Conservation (phyloP, 2,329 filamentous ascomycete species). For the Cryphonectria parasitica region DNA sequence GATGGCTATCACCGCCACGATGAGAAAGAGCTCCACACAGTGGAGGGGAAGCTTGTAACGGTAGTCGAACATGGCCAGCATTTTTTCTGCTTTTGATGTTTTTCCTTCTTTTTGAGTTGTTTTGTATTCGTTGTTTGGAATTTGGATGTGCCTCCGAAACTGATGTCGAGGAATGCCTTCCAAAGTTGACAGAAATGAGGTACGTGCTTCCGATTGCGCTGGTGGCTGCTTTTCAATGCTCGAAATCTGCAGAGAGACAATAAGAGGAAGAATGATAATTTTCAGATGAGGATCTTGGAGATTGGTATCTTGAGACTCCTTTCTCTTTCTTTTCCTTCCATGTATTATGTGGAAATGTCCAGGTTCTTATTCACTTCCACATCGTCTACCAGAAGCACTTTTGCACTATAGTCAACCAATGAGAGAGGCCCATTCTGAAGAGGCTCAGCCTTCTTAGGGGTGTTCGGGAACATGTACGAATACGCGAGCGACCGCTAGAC, state of each 20-base stretch:
- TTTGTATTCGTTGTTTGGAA: neutral
- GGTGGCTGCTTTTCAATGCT: neutral
- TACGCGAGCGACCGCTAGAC: neutral
- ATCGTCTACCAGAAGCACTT: neutral
- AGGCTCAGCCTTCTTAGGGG: neutral
- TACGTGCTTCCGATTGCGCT: neutral
- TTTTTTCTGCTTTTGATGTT: neutral
- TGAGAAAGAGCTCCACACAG: constrained; percentile 19
- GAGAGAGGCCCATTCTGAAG: neutral
- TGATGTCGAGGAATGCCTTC: neutral
- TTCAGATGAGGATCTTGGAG: neutral
- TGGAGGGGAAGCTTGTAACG: constrained; percentile 27
- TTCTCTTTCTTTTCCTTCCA: neutral
- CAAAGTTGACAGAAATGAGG: neutral
- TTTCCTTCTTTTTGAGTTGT: neutral
- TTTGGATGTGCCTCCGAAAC: neutral
- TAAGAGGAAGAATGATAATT: neutral
- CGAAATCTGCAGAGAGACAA: neutral
- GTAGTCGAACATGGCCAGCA: constrained; percentile 11
- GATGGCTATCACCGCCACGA: constrained; percentile 24
- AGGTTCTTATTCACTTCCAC: neutral
- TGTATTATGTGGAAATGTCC: neutral
- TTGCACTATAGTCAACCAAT: neutral
- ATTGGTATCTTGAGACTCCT: neutral
- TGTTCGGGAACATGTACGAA: neutral